Base-by-base conservation (phyloP, 345 rosid species). In the Hirschfeldia incana region DNA sequence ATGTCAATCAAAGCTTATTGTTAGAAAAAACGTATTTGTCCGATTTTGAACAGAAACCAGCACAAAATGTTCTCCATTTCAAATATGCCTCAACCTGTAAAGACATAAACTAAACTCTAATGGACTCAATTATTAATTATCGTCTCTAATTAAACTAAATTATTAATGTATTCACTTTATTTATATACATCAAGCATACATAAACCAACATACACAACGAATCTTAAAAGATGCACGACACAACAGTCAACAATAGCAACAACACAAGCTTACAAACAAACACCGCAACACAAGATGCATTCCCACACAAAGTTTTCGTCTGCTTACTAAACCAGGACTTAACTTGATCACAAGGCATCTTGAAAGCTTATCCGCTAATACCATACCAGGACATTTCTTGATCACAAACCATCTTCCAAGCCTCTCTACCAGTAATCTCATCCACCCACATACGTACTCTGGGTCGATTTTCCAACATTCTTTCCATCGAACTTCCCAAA, bases 381-480 rank as follows among this genome's bases (percentile, higher is more conserved):
- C 11, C 44, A 39, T 39, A 74, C 83, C 79, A 80, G 32, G 72
- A 51, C 64, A 16, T 64, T 30, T 62, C 75, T 30, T 32, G 68
- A 69, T 80, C 75, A 69, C 79, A 65, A 6, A 89, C 98, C 88
- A 89, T 90, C 59, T 80, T 64, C 89, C 93, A 89, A 13, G 93
- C 85, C 10, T 88, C 86, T 71, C 90, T 85, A 2, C 84, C 76
- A 1, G 83, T 82, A 80, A 90, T 90, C 17, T 84, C 78, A 6
- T 79, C 68, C 0, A 82, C 85, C 94, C 94, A 90, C 8, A 85
- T 81, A 28, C 73, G 8, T 6, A 88, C 91, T 26, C 78, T 85
- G 2, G 88, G 86, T 63, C 85, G 83, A 1, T 66, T 70, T 46
- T 87, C 86, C 12, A 87, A 75, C 82, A 84, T 62, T 73, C 67